Evolutionary conservation across 2,329 filamentous ascomycete species (phyloP).

Genomic region (Aspergillus uvarum): DNA sequence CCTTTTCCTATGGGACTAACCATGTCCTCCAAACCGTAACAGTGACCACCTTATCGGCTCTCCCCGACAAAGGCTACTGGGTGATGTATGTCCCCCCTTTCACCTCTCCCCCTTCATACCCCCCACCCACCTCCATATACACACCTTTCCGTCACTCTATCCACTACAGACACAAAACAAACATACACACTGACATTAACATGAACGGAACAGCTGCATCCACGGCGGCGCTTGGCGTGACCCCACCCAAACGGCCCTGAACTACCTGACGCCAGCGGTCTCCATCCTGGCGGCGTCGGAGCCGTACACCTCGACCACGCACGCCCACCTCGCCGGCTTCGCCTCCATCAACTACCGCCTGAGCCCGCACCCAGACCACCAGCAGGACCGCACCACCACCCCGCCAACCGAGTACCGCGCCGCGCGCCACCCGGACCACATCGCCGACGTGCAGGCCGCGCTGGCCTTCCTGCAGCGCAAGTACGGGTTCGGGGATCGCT

Average conservation of each 20-base stretch:
- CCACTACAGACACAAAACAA: neutral
- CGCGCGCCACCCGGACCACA: conserved; percentile 47
- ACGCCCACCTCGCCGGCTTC: conserved; percentile 37
- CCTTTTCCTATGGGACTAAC: conserved; percentile 28
- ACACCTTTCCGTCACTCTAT: neutral
- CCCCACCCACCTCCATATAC: neutral
- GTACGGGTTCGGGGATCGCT: conserved; percentile 40
- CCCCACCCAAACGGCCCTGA: conserved; percentile 38
- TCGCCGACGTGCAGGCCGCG: conserved; percentile 43
- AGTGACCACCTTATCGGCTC: conserved; percentile 26
- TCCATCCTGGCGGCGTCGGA: conserved; percentile 30
- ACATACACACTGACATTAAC: no score
- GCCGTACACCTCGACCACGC: conserved; percentile 9
- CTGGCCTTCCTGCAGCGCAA: conserved; percentile 43
- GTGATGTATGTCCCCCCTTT: conserved; percentile 35
- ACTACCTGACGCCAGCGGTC: conserved; percentile 37
- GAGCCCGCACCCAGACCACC: conserved; percentile 42
- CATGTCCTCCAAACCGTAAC: conserved; percentile 36
- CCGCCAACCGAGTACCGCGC: conserved; percentile 30
- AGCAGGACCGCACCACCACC: conserved; percentile 35
- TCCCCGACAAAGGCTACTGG: conserved; percentile 35
- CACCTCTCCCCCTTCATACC: neutral
- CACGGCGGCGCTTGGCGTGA: conserved; percentile 54
- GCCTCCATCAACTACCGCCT: conserved; percentile 51
- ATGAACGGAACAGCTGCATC: conserved; percentile 37